Percentiles rank a stretch among this genome's conserved stretches.
phyloP scores from a whole-genome alignment of 129 eudicot species.

The Artemisia annua region DNA sequence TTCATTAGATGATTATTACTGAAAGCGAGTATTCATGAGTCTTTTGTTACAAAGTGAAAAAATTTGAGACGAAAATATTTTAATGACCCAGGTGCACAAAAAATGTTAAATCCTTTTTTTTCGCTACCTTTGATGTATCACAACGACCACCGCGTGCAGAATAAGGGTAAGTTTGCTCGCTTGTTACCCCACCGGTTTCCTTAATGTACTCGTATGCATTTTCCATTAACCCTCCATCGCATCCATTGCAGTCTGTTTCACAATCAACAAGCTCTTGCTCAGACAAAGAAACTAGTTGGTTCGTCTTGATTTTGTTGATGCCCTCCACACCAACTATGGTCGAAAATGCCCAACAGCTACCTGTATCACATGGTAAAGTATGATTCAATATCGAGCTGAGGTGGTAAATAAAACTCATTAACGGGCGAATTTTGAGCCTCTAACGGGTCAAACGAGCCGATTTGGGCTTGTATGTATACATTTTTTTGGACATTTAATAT shows the following conservation, averaged over 20 bases:
- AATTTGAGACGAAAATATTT: too few relatives aligned
- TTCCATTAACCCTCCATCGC: slow-evolving; percentile 84
- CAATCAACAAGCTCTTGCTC: slow-evolving; percentile 96
- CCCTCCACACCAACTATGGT: slow-evolving; percentile 91
- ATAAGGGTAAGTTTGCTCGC: slow-evolving; percentile 72
- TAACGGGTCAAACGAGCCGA: too few relatives aligned
- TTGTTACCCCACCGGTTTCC: slow-evolving; percentile 62
- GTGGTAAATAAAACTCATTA: not conserved
- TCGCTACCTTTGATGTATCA: slow-evolving; percentile 59
- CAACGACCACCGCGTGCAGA: slow-evolving; percentile 51
- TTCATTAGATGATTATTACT: too few relatives aligned
- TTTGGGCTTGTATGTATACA: too few relatives aligned
- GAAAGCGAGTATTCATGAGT: too few relatives aligned
- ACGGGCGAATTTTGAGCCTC: too few relatives aligned
- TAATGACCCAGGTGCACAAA: too few relatives aligned
- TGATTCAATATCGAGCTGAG: not conserved
- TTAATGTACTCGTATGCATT: slow-evolving; percentile 69
- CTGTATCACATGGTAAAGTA: slow-evolving; percentile 29
- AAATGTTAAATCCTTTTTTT: not conserved
- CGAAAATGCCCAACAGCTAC: slow-evolving; percentile 96
- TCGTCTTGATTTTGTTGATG: slow-evolving; percentile 76
- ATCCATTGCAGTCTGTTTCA: slow-evolving; percentile 61
- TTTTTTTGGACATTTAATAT: not conserved
- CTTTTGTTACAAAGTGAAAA: too few relatives aligned
- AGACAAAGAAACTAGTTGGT: slow-evolving; percentile 60